These are phyloP conservation scores for Kluyveromyces marxianus DNA, from an alignment of 1,139 yeast species.

Conservation along the genomic window DNA sequence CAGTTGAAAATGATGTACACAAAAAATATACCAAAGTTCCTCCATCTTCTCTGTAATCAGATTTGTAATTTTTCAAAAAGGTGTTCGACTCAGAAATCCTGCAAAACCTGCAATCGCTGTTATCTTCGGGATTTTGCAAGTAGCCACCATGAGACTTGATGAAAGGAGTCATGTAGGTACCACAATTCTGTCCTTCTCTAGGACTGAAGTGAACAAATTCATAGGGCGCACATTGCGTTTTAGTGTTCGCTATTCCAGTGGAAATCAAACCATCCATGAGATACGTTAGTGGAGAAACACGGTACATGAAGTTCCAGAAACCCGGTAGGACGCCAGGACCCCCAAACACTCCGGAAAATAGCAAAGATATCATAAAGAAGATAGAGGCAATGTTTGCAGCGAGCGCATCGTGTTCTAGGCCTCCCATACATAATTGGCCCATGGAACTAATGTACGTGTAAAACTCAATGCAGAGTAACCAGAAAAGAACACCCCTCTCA, in stretches of 20 bases:
- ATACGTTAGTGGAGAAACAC: slow-evolving; percentile 60
- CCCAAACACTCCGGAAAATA: slow-evolving; percentile 79
- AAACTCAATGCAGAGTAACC: slow-evolving; percentile 50
- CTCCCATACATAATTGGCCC: slow-evolving; percentile 46
- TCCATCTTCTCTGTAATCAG: slow-evolving; percentile 49
- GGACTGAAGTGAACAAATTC: slow-evolving; percentile 31
- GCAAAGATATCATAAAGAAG: slow-evolving; percentile 58
- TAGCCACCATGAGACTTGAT: slow-evolving; percentile 49
- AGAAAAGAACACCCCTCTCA: slow-evolving; percentile 61
- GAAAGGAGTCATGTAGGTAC: slow-evolving; percentile 41
- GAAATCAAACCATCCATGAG: slow-evolving; percentile 45
- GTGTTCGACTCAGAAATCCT: slow-evolving; percentile 41
- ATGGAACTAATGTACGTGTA: slow-evolving; percentile 54
- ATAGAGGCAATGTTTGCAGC: slow-evolving; percentile 65
- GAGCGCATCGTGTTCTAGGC: slow-evolving; percentile 51
- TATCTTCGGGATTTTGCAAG: slow-evolving; percentile 37
- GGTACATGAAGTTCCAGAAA: slow-evolving; percentile 57
- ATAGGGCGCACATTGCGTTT: slow-evolving; percentile 39
- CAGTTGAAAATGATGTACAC: slow-evolving; percentile 41
- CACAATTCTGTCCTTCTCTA: slow-evolving; percentile 41
- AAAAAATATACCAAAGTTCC: slow-evolving; percentile 56
- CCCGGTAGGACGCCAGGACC: slow-evolving; percentile 50
- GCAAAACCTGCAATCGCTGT: slow-evolving; percentile 48
- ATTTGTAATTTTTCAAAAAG: slow-evolving; percentile 39
- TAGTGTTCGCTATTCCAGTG: slow-evolving; percentile 45